A percentile compares a stretch with the other conserved stretches of the same genome.
phyloP scores from a whole-genome alignment of 768 basidiomycete species.

The Macrocybe gigantea region DNA sequence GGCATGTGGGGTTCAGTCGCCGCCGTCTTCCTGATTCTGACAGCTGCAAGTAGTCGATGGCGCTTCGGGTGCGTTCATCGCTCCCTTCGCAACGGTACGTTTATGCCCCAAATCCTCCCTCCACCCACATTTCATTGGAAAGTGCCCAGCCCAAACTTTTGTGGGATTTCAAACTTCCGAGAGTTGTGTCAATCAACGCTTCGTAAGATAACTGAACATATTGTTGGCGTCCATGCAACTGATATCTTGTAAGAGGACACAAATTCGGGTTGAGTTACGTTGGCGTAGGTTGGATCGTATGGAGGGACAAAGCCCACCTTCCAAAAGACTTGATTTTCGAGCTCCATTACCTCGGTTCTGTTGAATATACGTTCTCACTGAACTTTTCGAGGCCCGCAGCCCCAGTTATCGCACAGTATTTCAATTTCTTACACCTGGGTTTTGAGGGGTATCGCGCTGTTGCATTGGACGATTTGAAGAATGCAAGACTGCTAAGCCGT shows the following conservation, averaged over 20 bases:
- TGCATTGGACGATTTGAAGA: constrained; percentile 46
- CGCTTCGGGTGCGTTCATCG: constrained; percentile 63
- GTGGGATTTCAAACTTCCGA: constrained; percentile 62
- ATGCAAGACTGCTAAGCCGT: constrained; percentile 58
- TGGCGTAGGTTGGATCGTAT: constrained; percentile 67
- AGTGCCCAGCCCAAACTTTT: constrained; percentile 39
- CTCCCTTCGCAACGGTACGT: constrained; percentile 48
- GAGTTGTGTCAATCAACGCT: constrained; percentile 57
- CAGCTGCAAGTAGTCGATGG: constrained; percentile 41
- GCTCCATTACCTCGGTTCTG: constrained; percentile 49
- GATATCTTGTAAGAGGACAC: constrained; percentile 48
- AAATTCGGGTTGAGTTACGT: constrained; percentile 56
- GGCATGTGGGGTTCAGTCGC: constrained; percentile 48
- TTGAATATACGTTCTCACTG: constrained; percentile 72
- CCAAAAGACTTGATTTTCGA: constrained; percentile 73
- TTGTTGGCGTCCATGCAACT: constrained; percentile 3
- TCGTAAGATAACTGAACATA: constrained; percentile 26
- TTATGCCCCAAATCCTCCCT: constrained; percentile 1
- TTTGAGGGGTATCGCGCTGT: constrained; percentile 49
- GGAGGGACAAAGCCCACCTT: constrained; percentile 56
- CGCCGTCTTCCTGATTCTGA: constrained; percentile 35
- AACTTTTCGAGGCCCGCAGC: constrained; percentile 61
- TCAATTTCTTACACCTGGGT: constrained; percentile 58
- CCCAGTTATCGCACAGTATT: constrained; percentile 59
- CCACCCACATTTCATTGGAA: constrained; percentile 26